phyloP scores from a whole-genome alignment of 208 protist genomes.

The Naegleria gruberi region DNA sequence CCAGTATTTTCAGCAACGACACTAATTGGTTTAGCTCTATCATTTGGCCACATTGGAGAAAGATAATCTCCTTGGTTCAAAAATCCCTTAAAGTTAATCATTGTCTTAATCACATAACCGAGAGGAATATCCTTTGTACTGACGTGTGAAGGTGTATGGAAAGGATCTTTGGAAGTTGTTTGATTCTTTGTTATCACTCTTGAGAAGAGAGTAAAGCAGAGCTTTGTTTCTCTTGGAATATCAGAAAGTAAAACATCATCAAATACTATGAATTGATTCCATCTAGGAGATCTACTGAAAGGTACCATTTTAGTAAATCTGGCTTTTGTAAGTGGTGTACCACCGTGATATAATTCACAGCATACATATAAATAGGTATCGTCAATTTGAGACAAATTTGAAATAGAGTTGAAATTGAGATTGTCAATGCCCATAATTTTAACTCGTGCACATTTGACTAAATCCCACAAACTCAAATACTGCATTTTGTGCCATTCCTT shows the following conservation, averaged over 20 bases:
- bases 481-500: neutral
- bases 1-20: conserved; percentile 1
- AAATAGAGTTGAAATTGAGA: neutral
- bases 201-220: conserved; percentile 51
- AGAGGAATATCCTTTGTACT: neutral
- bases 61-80: conserved; percentile 31
- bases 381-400: neutral
- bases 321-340: neutral
- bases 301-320: neutral
- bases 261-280: conserved; percentile 31
- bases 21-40: conserved; percentile 41
- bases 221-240: conserved; percentile 49
- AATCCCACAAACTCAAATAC: conserved; percentile 8
- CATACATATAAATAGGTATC: neutral
- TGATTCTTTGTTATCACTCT: neutral
- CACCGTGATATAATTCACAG: conserved; percentile 2
- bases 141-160: neutral
- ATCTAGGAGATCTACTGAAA: conserved; percentile 29
- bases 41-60: conserved; percentile 23
- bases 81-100: conserved; percentile 35
- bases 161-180: neutral
- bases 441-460: neutral
- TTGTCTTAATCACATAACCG: neutral
- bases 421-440: neutral
- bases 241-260: conserved; percentile 36